Evolutionary conservation across 2,329 filamentous ascomycete species (phyloP).

Genomic region (Diaporthe sp.): DNA sequence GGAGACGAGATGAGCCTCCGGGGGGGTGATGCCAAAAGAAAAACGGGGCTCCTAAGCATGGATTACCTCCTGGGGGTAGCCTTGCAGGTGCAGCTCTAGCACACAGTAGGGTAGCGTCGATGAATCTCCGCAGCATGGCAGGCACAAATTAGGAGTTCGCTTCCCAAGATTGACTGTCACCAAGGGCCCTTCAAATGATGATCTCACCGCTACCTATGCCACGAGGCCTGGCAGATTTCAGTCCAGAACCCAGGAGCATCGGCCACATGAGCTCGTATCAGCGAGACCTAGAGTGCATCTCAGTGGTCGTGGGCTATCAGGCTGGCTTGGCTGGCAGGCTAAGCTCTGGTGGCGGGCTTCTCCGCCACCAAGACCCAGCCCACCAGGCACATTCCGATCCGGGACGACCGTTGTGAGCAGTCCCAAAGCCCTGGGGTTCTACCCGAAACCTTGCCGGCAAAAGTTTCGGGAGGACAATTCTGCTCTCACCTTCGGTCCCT

Average conservation of each 20-base stretch:
- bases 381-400: constrained; percentile 17
- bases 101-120: constrained; percentile 25
- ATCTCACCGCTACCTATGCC: constrained; percentile 24
- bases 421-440: constrained; percentile 14
- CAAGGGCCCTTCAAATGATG: constrained; percentile 12
- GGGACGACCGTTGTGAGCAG: constrained; percentile 22
- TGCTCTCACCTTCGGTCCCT: constrained; percentile 11
- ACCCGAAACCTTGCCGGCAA: constrained; percentile 31
- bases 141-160: constrained; percentile 33
- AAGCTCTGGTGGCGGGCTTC: neutral
- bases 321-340: neutral
- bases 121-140: constrained; percentile 35
- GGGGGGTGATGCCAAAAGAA: constrained; percentile 30
- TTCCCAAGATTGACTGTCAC: constrained; percentile 28
- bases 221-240: constrained; percentile 14
- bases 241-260: neutral
- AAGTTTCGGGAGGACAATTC: constrained; percentile 24
- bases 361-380: constrained; percentile 23
- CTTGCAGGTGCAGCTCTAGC: constrained; percentile 33
- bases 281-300: neutral
- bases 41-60: constrained; percentile 24
- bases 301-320: neutral
- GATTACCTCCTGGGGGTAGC: constrained; percentile 24
- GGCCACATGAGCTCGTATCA: constrained; percentile 26
- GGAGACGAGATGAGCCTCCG: constrained; percentile 26